These are phyloP conservation scores for Penicillium paradoxum DNA, from an alignment of 495 filamentous ascomycete genomes.

Conservation along the genomic window DNA sequence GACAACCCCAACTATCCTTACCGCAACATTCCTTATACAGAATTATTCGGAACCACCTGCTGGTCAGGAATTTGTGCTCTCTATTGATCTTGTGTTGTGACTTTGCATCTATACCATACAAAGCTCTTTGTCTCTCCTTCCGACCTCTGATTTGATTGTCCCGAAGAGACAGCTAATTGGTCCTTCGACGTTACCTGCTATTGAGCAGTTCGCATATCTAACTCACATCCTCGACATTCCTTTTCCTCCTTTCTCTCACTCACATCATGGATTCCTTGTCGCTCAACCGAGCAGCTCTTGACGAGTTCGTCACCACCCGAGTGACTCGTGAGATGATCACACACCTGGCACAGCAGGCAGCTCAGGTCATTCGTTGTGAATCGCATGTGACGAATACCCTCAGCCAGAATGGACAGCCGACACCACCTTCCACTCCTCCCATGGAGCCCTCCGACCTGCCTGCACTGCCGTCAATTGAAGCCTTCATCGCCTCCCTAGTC, in stretches of 20 bases:
- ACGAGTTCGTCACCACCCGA: slow-evolving; percentile 78
- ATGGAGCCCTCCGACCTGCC: slow-evolving; percentile 46
- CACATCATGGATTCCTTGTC: slow-evolving; percentile 36
- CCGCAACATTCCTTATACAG: slow-evolving; percentile 32
- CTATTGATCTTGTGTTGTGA: too few species aligned
- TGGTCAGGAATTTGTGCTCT: slow-evolving; percentile 19
- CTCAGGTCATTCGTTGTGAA: slow-evolving; percentile 89
- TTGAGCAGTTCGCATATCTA: background rate
- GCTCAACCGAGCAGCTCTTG: slow-evolving; percentile 76
- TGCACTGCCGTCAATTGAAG: slow-evolving; percentile 70
- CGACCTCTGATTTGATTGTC: background rate
- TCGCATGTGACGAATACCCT: slow-evolving; percentile 38
- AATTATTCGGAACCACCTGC: slow-evolving; percentile 24
- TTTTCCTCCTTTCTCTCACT: background rate
- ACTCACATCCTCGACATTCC: background rate
- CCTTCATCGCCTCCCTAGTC: slow-evolving; percentile 87
- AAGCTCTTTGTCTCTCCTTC: background rate
- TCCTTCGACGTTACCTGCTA: background rate
- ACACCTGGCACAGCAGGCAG: slow-evolving; percentile 77
- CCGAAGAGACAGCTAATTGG: background rate
- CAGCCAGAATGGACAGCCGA: slow-evolving; percentile 59
- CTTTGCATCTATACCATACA: background rate
- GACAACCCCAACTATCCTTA: slow-evolving; percentile 45
- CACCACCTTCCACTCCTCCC: slow-evolving; percentile 62
- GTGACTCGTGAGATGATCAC: slow-evolving; percentile 81